Base-by-base conservation (phyloP, 352 stramenopile genomes). In the Pythium oligandrum region DNA sequence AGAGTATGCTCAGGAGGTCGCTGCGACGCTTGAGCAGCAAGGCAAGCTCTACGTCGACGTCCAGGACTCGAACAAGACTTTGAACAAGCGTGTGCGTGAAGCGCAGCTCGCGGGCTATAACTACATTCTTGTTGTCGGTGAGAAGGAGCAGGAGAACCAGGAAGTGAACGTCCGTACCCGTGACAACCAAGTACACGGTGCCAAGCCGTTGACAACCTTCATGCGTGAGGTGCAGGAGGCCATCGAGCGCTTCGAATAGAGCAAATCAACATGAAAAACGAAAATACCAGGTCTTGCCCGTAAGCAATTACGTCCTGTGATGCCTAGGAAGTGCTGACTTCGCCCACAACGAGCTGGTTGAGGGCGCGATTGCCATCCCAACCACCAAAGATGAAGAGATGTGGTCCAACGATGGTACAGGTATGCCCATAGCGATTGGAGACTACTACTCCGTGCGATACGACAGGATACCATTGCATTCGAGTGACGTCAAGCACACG, bases 61-160 rank as follows among this genome's bases (percentile, higher is more conserved):
- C 10, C 62, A 85, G 49, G 75, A 83, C 44, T 66, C 64, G 32
- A 86, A 66, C 67, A 94, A 93, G 68, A 94, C 84, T 33, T 78
- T 94, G 17, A 91, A 91, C 70, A 94, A 94, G 53, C 73, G 75
- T 42, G 66, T 94, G 31, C 84, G 84, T 38, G 84, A 94, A 37
- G 82, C 74, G 3, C 82, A 94, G 53, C 55, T 94, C 54, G 80
- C 76, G 1, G 72, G 74, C 31, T 94, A 91, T 68, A 94, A 93
- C 63, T 94, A 87, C 66, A 93, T 94, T 44, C 57, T 94, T 11
- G 82, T 94, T 12, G 76, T 94, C 35, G 84, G 84, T 4, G 80
- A 81, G 52, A 79, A 87, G 55, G 84, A 94, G 59, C 55, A 77
- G 47, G 70, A 66, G 11, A 48, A 63, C 3, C 32, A 64, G 12